These are phyloP conservation scores for Penicillium rolfsii DNA, from an alignment of 2,329 filamentous ascomycete species.

Conservation along the genomic window DNA sequence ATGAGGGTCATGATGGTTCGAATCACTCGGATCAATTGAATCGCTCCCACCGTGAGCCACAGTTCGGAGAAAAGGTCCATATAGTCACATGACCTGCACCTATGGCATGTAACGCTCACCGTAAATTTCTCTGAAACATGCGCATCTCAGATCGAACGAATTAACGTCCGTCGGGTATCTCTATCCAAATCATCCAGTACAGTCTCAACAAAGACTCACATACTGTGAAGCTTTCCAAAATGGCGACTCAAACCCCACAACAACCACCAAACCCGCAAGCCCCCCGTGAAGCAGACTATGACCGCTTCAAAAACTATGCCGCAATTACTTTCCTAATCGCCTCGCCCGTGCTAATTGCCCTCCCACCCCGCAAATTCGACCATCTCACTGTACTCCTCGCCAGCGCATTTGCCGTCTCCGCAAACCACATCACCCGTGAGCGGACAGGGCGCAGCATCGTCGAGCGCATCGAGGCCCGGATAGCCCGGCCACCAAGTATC, in stretches of 20 bases:
- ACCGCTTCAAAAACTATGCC: constrained; percentile 46
- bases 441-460: constrained; percentile 40
- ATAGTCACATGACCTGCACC: constrained; percentile 24
- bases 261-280: constrained; percentile 14
- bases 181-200: not conserved
- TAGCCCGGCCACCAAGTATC: constrained; percentile 23
- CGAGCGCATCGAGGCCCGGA: constrained; percentile 35
- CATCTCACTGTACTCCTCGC: constrained; percentile 43
- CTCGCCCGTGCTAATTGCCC: constrained; percentile 37
- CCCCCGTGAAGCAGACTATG: constrained; percentile 42
- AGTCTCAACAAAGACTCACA: not conserved
- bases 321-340: constrained; percentile 44
- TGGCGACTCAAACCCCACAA: constrained; percentile 17
- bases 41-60: not conserved
- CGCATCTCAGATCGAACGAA: not conserved
- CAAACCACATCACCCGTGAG: constrained; percentile 45
- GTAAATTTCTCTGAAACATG: constrained; percentile 21
- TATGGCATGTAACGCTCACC: constrained; percentile 9
- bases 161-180: not conserved
- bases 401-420: constrained; percentile 45
- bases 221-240: constrained; percentile 6
- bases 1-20: not conserved
- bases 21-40: not conserved
- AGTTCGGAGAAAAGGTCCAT: not conserved
- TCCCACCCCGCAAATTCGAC: constrained; percentile 46